Evolutionary conservation across 352 stramenopile species (phyloP).

Genomic region (Discostella stelligera): DNA sequence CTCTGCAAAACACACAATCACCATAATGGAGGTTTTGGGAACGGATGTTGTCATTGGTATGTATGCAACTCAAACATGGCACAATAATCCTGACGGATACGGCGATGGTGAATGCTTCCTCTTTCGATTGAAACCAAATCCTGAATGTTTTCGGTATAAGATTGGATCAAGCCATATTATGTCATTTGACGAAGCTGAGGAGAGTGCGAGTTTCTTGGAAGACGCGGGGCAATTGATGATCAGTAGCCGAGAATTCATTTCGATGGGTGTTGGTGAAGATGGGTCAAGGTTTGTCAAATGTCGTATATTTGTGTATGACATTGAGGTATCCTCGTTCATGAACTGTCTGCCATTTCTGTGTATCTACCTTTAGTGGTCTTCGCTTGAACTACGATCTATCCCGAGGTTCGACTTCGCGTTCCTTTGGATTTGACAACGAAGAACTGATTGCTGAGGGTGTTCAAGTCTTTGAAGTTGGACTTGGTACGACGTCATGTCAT

Average conservation of each 20-base stretch:
- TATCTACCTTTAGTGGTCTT: slow-evolving; percentile 40
- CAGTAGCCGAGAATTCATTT: slow-evolving; percentile 60
- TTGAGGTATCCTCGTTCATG: background rate
- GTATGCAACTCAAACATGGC: slow-evolving; percentile 74
- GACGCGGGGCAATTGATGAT: slow-evolving; percentile 73
- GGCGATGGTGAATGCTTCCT: slow-evolving; percentile 75
- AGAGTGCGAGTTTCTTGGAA: slow-evolving; percentile 20
- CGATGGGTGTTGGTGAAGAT: slow-evolving; percentile 70
- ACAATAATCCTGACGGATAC: slow-evolving; percentile 60
- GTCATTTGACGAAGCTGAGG: slow-evolving; percentile 23
- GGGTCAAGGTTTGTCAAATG: slow-evolving; percentile 32
- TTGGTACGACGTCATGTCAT: slow-evolving; percentile 24
- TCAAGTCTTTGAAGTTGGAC: slow-evolving; percentile 71
- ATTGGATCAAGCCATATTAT: slow-evolving; percentile 20
- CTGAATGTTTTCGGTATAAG: slow-evolving; percentile 72
- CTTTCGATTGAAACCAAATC: slow-evolving; percentile 63
- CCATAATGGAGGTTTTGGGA: slow-evolving; percentile 59
- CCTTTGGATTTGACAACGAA: slow-evolving; percentile 72
- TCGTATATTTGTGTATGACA: too few relatives aligned
- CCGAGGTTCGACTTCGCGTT: slow-evolving; percentile 55
- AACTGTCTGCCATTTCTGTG: background rate
- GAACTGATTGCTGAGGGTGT: slow-evolving; percentile 52
- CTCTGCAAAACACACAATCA: slow-evolving; percentile 66
- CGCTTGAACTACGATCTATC: slow-evolving; percentile 79
- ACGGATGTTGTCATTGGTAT: slow-evolving; percentile 62